Conservation (phyloP, 306 rosid genomes). For the Medicago arabica region DNA sequence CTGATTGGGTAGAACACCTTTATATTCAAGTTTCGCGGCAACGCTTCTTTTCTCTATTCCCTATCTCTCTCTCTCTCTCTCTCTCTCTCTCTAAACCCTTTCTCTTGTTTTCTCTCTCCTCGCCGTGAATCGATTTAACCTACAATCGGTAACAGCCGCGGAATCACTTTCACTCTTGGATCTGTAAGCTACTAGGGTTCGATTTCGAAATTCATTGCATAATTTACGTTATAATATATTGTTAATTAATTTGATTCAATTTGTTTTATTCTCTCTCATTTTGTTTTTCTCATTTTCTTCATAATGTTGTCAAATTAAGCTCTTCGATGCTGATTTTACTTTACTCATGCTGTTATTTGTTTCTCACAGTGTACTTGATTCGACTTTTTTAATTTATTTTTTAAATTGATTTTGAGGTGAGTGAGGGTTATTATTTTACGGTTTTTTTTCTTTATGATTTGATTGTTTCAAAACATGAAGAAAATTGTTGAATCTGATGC, state of each 20-base stretch:
- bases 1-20: constrained; percentile 41
- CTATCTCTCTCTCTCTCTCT: constrained; percentile 20
- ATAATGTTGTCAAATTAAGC: not conserved
- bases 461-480: not conserved
- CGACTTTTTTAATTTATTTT: not conserved
- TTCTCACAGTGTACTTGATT: constrained; percentile 18
- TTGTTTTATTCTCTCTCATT: not conserved
- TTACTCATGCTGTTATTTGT: constrained; percentile 25
- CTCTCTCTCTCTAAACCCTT: constrained; percentile 42
- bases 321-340: constrained; percentile 22
- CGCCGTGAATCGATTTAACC: constrained; percentile 47
- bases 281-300: not conserved
- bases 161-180: constrained; percentile 42
- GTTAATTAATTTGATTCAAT: not conserved
- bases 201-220: not conserved
- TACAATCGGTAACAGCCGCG: constrained; percentile 44
- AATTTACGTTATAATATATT: constrained; percentile 19
- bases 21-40: constrained; percentile 94
- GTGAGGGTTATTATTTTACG: constrained; percentile 2
- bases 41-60: constrained; percentile 33
- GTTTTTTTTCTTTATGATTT: constrained; percentile 24
- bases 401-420: not conserved
- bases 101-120: constrained; percentile 41
- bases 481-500: constrained; percentile 29
- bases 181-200: constrained; percentile 63